Base-by-base conservation (phyloP, 2,329 filamentous ascomycete species). In the Colletotrichum incanum region DNA sequence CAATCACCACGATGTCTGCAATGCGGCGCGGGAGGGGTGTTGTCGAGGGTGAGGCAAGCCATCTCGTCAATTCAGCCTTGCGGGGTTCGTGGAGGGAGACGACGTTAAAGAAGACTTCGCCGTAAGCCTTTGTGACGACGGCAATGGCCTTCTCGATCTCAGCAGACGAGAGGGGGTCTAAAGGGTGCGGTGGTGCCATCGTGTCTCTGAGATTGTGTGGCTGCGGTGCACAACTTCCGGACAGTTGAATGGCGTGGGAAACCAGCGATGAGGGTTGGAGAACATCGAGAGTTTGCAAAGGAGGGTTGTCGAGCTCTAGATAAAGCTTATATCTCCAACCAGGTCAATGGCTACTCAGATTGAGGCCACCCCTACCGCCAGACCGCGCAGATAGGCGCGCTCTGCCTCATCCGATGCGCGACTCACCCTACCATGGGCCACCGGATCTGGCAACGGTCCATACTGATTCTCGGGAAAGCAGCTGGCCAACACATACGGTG, bases 1-100 rank as follows among this genome's bases (percentile, higher is more conserved):
- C 93, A 81, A 98, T 95, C 28, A 92, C 94, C 5, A 97, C 94
- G 0, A 96, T 88, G 81, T 98, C 95, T 11, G 94, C 95, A 8
- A 94, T 85, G 77, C 95, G 90, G 43, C 87, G 82, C 14, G 95
- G 95, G 55, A 90, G 86, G 1, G 91, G 87, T 0, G 86, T 84
- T 12, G 85, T 87, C 26, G 89, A 83, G 0, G 93, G 90, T 70
- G 91, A 86, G 60, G 88, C 90, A 16, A 97, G 83, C 94, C 94
- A 98, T 72, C 88, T 89, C 79, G 91, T 86, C 93, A 97, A 95
- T 77, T 94, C 91, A 56, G 88, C 90, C 86, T 98, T 98, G 75
- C 92, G 92, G 60, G 95, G 95, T 85, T 98, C 95, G 77, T 91
- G 92, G 37, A 97, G 86, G 2, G 94, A 93, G 67, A 98, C 92